Conservation (phyloP, 495 filamentous ascomycete species). For the Darksidea phi region DNA sequence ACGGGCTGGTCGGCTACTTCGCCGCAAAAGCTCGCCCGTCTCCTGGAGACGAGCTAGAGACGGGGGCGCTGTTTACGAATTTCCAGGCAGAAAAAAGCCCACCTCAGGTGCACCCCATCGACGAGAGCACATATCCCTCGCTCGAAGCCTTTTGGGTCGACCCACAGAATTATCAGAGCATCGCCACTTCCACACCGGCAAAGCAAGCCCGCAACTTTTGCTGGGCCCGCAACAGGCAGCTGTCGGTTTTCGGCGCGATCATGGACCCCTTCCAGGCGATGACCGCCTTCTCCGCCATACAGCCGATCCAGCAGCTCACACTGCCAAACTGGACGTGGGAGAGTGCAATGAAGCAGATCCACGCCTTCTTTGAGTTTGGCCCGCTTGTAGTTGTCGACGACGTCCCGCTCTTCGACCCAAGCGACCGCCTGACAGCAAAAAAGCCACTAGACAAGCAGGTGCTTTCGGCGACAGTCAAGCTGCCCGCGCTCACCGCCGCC, state of each 20-base stretch:
- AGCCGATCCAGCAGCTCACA: conserved; percentile 41
- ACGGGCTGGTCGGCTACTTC: conserved; percentile 25
- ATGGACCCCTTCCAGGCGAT: conserved; percentile 51
- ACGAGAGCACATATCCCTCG: neutral
- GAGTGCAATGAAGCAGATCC: conserved; percentile 38
- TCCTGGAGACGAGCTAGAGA: conserved; percentile 23
- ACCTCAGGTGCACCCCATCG: neutral
- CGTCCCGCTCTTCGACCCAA: neutral
- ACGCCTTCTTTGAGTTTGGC: conserved; percentile 7
- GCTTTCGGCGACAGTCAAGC: neutral
- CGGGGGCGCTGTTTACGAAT: conserved; percentile 15
- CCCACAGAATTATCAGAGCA: neutral
- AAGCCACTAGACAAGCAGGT: neutral
- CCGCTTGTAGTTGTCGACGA: conserved; percentile 1
- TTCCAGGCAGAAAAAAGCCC: neutral
- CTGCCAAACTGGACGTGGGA: conserved; percentile 51
- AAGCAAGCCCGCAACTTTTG: neutral
- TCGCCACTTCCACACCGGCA: neutral
- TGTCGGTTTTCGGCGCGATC: conserved; percentile 21
- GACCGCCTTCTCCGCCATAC: conserved; percentile 43
- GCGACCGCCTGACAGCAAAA: too few relatives aligned
- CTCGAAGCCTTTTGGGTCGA: neutral
- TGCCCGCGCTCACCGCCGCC: neutral
- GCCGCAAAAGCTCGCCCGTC: conserved; percentile 1
- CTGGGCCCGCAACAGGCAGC: neutral